Base-by-base conservation (phyloP, 1,139 yeast genomes). In the Yamadazyma songkhlaensis region DNA sequence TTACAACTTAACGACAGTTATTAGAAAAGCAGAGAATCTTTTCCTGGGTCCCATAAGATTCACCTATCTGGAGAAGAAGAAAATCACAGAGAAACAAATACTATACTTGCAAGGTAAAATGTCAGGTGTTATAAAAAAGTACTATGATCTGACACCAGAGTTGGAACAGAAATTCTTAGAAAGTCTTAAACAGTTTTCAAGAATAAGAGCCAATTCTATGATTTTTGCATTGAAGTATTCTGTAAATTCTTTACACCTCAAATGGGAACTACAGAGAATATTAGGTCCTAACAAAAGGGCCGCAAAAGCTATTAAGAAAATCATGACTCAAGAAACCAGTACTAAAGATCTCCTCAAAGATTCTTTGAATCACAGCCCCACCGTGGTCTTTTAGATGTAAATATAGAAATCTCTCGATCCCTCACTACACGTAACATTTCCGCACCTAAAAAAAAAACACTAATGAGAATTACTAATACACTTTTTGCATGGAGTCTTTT, bases 211-310 rank as follows among this genome's bases (percentile, higher is more conserved):
- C 0, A 53, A 72, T 0, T 55, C 61, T 21, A 47, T 79, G 35
- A 64, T 78, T 2, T 77, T 78, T 55, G 80, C 78, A 0, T 47
- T 50, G 14, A 55, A 49, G 35, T 63, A 55, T 37, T 61, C 69
- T 2, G 35, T 46, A 13, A 48, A 46, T 20, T 41, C 62, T 6
- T 44, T 62, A 20, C 54, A 59, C 54, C 49, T 59, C 3, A 47
- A 50, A 24, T 64, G 68, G 68, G 64, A 63, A 34, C 43, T 67
- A 6, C 57, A 55, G 27, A 50, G 41, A 32, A 34, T 62, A 32
- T 37, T 62, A n/a, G 65, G 67, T 1, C 51, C 56, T 6, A 51
- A 49, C 39, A 55, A 51, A 32, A 45, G 46, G 35, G 38, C 48
- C 4, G 21, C 31, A 8, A 41, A 33, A 14, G 21, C 22, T 2